A percentile compares a stretch with the other conserved stretches of the same genome.
phyloP scores from a whole-genome alignment of 176 grass and related monocot genomes.

The Bromus sterilis region DNA sequence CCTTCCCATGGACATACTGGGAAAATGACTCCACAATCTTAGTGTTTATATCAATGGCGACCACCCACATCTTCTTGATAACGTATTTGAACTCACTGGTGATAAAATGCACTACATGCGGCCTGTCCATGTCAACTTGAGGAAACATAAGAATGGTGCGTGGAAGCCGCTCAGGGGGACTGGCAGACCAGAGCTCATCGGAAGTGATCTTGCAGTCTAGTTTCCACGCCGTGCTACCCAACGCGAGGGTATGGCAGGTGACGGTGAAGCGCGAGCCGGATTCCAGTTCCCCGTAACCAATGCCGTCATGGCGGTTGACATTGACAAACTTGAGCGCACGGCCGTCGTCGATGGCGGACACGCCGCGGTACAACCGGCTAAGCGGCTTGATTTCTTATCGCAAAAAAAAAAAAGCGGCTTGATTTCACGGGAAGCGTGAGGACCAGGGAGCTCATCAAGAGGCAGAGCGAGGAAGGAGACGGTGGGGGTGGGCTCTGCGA shows the following conservation, averaged over 20 bases:
- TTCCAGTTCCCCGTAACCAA: not conserved
- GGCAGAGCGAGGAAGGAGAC: not conserved
- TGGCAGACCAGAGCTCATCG: not conserved
- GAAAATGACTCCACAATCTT: not conserved
- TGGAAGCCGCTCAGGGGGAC: not conserved
- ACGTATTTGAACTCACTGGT: not conserved
- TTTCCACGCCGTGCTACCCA: not conserved
- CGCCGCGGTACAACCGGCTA: not conserved
- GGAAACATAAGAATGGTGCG: not conserved
- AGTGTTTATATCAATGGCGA: slow-evolving; percentile 9
- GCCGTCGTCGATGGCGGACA: not conserved
- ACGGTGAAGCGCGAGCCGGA: not conserved
- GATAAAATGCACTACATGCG: not conserved
- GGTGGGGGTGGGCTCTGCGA: not conserved
- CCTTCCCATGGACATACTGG: not conserved
- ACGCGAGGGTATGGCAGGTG: not conserved
- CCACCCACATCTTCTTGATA: not conserved
- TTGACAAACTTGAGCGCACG: not conserved
- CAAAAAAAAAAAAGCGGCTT: no score
- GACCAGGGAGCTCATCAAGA: not conserved
- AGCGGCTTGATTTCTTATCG: not conserved
- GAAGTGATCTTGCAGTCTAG: not conserved
- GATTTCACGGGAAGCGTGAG: no score
- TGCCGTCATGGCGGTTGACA: not conserved
- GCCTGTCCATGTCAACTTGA: not conserved